Conservation (phyloP, 2,329 filamentous ascomycete species). For the Aspergillus sp. region DNA sequence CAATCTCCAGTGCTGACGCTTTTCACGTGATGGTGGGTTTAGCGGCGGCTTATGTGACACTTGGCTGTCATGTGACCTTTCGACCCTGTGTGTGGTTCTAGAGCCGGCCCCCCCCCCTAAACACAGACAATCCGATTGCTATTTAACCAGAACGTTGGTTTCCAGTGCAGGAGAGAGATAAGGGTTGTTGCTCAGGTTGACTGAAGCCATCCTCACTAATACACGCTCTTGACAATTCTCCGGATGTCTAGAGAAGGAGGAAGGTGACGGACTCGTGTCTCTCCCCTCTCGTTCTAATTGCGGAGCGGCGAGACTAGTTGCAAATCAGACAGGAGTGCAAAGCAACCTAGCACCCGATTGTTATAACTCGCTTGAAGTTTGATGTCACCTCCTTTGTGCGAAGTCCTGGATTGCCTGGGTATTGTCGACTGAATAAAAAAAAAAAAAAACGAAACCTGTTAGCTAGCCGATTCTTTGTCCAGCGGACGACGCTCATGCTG, state of each 20-base stretch:
- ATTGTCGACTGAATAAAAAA: neutral
- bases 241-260: constrained; percentile 7
- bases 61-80: constrained; percentile 14
- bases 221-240: neutral
- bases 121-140: constrained; percentile 1
- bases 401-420: neutral
- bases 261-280: constrained; percentile 12
- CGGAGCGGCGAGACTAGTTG: constrained; percentile 22
- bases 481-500: constrained; percentile 32
- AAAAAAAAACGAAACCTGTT: neutral
- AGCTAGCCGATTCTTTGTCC: neutral
- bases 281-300: constrained; percentile 19
- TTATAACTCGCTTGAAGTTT: constrained; percentile 4
- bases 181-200: constrained; percentile 9
- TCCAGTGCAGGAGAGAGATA: constrained; percentile 9
- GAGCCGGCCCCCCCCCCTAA: constrained; percentile 25
- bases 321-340: constrained; percentile 1
- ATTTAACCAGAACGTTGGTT: neutral
- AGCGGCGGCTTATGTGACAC: neutral
- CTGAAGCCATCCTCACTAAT: neutral
- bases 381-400: constrained; percentile 3
- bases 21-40: neutral
- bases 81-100: constrained; percentile 22
- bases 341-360: constrained; percentile 6
- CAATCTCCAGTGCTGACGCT: neutral